Base-by-base conservation (phyloP, 2,329 filamentous ascomycete species). In the Cryoendolithus antarcticus region DNA sequence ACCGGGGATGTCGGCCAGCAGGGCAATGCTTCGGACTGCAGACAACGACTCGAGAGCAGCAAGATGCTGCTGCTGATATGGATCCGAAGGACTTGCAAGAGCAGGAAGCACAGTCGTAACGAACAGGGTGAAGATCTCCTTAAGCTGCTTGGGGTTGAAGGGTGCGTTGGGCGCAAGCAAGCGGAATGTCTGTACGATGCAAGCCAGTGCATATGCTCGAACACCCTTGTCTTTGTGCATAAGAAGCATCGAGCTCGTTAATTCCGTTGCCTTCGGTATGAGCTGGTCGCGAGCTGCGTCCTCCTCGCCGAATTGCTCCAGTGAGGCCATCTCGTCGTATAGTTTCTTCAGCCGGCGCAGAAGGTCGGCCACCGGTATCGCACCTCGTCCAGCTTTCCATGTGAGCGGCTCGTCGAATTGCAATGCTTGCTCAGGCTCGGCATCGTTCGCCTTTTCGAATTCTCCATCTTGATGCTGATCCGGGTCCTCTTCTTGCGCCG, bases 81-180 rank as follows among this genome's bases (percentile, higher is more conserved):
- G 80, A 58, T 93, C 82, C 30, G 80, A 80, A 9, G 88, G 85
- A 53, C 94, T 81, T 53, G 85, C 81, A 19, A 96, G 75, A 34
- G 86, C 78, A 34, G 88, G 86, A 34, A 96, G 72, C 48, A 93
- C 82, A 35, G 80, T 79, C 42, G 77, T 80, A 51, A 95, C 76
- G 57, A 95, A 86, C 45, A 94, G 75, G 21, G 79, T 81, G 66
- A 96, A 98, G 58, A 96, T 89, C 63, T 93, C 86, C 86, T 93
- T 94, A 46, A 96, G 72, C 65, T 96, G 88, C 43, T 82, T 77
- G 31, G 76, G 77, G 15, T 86, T 93, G 62, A 93, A 96, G 11
- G 91, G 91, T 58, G 91, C 91, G 69, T 96, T 81, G 1, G 91
- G 91, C 21, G 91, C 91, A 63, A 86, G 94, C 41, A 98, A 72